These are phyloP conservation scores for Saccharomycopsis sp. DNA, from an alignment of 805 yeast genomes.

Conservation along the genomic window DNA sequence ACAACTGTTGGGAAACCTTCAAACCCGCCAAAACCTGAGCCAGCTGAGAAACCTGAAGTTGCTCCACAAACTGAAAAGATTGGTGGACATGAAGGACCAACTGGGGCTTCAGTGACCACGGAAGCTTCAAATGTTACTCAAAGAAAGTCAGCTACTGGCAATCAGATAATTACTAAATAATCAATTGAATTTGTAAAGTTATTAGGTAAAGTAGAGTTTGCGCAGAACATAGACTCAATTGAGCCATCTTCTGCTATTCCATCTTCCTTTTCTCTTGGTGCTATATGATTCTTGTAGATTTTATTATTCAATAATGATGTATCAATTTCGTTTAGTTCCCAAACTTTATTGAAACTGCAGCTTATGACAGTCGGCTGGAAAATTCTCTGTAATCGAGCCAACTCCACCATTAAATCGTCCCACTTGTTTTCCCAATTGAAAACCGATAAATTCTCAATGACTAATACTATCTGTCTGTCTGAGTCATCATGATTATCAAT, in stretches of 20 bases:
- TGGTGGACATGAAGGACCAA: not conserved
- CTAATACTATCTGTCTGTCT: not conserved
- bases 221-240: not conserved
- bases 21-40: not conserved
- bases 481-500: not conserved
- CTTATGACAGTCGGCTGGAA: too few species aligned
- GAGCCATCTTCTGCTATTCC: too few species aligned
- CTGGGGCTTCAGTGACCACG: too few species aligned
- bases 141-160: not conserved
- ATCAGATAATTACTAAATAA: not conserved
- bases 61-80: not conserved
- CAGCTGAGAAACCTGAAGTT: not conserved
- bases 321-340: not conserved
- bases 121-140: too few species aligned
- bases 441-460: not conserved
- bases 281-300: not conserved
- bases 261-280: not conserved
- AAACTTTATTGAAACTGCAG: not conserved
- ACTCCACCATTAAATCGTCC: not conserved
- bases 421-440: not conserved
- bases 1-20: constrained; percentile 13
- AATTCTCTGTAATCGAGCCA: too few species aligned
- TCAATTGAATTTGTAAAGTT: not conserved
- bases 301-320: not conserved
- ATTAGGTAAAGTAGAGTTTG: not conserved